Base-by-base conservation (phyloP, 139 green algal species). In the Coccomyxa sp. region DNA sequence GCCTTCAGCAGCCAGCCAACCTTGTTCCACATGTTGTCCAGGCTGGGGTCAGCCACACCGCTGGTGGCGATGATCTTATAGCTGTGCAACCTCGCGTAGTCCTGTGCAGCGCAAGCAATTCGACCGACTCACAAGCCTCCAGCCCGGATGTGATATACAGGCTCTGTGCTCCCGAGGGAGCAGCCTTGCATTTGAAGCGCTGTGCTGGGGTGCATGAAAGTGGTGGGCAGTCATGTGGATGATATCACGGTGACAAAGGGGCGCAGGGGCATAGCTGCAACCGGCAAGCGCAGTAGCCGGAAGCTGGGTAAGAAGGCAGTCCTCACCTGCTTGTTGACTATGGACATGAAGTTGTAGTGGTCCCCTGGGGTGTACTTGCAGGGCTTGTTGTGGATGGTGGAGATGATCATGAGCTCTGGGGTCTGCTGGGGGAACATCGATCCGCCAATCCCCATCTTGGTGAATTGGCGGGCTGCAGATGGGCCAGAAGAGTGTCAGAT, bases 11-110 rank as follows among this genome's bases (percentile, higher is more conserved):
- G 68, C 76, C 38, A 69, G 39, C 68, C 76, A 6, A 81, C 34
- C 68, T 81, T 81, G 39, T 81, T 81, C 76, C 76, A 81, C 68
- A 76, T 76, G 39, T 70, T 76, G 39, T 69, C 22, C 68, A 81
- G 64, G 14, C 29, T 70, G 39, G 76, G 76, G 76, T 81, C 76
- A 36, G 76, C 76, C 64, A 76, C 8, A 38, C 31, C 24, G 68
- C 39, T 39, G n/a, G 68, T 7, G 5, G 44, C 39, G 18, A 81
- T 39, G 9, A 75, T 36, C 7, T 39, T 38, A 39, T 81, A 81
- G 68, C 41, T 41, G 39, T 81, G 76, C 68, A 81, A 38, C 8
- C 76, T 38, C 38, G 76, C 76, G 40, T 76, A 81, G 76, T 81
- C 76, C 68, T 80, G 74, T 34, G 35, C 50, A 6, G 50, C 3